A percentile compares a stretch with the other conserved stretches of the same genome.
Conservation (phyloP, 768 basidiomycete species). For the Kwoniella sp. region DNA sequence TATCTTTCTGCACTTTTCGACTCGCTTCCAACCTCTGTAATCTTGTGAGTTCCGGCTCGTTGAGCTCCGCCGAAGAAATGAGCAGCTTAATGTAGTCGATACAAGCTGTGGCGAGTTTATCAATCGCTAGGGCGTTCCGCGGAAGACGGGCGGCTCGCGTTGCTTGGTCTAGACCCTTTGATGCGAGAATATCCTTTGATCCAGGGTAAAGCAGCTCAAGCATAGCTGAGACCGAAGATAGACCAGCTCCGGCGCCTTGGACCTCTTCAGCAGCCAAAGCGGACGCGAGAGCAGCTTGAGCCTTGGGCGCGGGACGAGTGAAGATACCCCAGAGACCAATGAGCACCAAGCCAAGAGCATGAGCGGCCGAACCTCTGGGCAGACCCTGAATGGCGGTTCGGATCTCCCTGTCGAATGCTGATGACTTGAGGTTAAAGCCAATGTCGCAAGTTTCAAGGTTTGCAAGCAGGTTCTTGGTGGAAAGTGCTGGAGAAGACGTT, state of each 20-base stretch:
- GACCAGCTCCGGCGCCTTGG: conserved; percentile 26
- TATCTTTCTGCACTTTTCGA: conserved; percentile 26
- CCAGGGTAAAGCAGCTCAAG: conserved; percentile 47
- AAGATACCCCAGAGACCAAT: conserved; percentile 53
- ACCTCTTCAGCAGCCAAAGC: conserved; percentile 49
- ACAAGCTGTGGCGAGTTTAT: conserved; percentile 51
- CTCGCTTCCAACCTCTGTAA: conserved; percentile 23
- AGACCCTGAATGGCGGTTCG: conserved; percentile 35
- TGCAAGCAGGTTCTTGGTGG: conserved; percentile 25
- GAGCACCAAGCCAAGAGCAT: conserved; percentile 51
- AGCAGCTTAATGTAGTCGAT: conserved; percentile 48
- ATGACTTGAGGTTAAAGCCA: conserved; percentile 22
- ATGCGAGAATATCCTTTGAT: conserved; percentile 17
- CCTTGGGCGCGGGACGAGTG: conserved; percentile 34
- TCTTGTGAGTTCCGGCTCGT: conserved; percentile 3
- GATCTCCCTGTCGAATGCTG: conserved; percentile 49
- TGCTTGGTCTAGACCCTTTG: background rate
- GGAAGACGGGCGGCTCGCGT: background rate
- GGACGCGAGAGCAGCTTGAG: conserved; percentile 47
- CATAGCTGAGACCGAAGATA: conserved; percentile 45
- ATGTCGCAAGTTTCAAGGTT: conserved; percentile 33
- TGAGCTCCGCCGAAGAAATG: conserved; percentile 21
- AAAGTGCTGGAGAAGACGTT: conserved; percentile 12
- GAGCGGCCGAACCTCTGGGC: conserved; percentile 42
- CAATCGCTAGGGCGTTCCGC: conserved; percentile 41